These are phyloP conservation scores for Tylopilus felleus DNA, from an alignment of 768 basidiomycete genomes.

Conservation along the genomic window DNA sequence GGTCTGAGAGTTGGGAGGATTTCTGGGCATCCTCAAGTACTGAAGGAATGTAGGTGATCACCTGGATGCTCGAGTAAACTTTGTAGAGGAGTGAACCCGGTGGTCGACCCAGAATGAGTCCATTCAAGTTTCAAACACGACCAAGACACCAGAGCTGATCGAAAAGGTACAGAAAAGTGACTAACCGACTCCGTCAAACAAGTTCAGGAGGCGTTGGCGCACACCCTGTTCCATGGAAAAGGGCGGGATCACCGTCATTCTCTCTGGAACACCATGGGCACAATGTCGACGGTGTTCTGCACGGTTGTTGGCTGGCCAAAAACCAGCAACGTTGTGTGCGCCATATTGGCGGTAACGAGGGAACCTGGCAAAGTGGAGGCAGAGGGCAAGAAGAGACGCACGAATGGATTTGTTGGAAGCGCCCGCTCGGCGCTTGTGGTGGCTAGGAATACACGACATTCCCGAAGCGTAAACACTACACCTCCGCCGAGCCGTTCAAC, in stretches of 20 bases:
- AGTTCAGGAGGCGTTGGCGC: background rate
- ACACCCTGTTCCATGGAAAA: constrained; percentile 3
- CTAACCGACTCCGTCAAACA: background rate
- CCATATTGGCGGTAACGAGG: background rate
- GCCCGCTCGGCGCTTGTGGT: background rate
- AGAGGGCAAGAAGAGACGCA: background rate
- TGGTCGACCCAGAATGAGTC: background rate
- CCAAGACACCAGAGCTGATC: constrained; percentile 7
- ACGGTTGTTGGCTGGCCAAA: background rate
- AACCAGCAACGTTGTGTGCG: background rate
- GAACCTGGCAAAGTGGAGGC: background rate
- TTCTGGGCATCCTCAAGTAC: constrained; percentile 18
- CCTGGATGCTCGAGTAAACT: constrained; percentile 15
- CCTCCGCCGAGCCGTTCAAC: background rate
- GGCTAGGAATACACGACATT: background rate
- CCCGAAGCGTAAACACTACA: background rate
- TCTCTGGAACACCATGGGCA: background rate
- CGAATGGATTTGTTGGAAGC: background rate
- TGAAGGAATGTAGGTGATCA: constrained; percentile 12
- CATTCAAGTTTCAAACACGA: constrained; percentile 22
- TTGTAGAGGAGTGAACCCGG: background rate
- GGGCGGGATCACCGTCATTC: background rate
- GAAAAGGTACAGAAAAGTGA: background rate
- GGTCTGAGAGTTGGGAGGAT: constrained; percentile 7
- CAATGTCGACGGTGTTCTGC: background rate